Evolutionary conservation across 2,329 filamentous ascomycete species (phyloP).

Genomic region (Albophoma yamanashiensis): DNA sequence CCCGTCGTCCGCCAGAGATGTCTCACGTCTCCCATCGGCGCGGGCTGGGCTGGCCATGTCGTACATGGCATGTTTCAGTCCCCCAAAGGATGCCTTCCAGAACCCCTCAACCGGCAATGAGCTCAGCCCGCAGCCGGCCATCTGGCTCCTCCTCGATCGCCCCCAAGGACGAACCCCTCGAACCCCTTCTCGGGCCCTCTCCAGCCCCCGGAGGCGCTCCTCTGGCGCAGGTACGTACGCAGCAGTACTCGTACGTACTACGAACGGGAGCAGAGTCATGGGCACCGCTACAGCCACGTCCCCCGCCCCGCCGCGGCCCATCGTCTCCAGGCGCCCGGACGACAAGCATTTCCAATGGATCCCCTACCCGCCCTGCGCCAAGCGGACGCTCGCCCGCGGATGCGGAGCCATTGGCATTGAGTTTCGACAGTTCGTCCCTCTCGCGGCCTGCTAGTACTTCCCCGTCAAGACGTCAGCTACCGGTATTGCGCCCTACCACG

Average conservation of each 20-base stretch:
- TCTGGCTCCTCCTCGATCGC: not conserved
- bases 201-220: not conserved
- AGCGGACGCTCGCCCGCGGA: not conserved
- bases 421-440: not conserved
- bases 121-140: not conserved
- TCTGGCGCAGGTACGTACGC: not conserved
- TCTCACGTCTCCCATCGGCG: not conserved
- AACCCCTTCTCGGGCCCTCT: not conserved
- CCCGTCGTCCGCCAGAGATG: not conserved
- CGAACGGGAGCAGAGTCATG: too few species aligned
- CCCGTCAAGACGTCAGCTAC: not conserved
- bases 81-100: not conserved
- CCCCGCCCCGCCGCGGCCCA: not conserved
- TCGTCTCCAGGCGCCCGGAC: not conserved
- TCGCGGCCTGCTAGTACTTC: not conserved
- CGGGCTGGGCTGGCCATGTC: not conserved
- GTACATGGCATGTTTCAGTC: not conserved
- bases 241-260: too few species aligned
- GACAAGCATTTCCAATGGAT: not conserved
- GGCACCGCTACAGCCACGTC: not conserved
- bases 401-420: not conserved
- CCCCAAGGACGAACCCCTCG: not conserved
- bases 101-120: not conserved
- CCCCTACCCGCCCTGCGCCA: not conserved
- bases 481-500: not conserved